Conservation (phyloP, 1,284 basidiomycete genomes). For the Heterobasidion parviporum region DNA sequence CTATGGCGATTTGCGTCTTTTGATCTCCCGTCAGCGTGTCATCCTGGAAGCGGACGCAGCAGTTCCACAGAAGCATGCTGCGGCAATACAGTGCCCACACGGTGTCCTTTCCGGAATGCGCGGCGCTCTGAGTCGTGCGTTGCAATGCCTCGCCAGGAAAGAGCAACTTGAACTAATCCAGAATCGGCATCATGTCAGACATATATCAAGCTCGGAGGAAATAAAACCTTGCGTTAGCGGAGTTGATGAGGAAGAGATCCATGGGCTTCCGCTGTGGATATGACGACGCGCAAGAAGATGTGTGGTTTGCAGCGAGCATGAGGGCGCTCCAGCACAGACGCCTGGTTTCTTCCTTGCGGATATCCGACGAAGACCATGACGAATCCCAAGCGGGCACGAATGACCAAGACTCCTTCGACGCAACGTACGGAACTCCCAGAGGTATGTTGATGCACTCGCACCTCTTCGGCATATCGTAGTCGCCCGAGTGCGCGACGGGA, state of each 20-base stretch:
- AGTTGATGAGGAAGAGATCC: constrained; percentile 49
- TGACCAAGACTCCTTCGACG: constrained; percentile 26
- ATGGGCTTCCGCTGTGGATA: constrained; percentile 38
- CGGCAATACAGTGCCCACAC: constrained; percentile 75
- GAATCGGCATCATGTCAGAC: constrained; percentile 20
- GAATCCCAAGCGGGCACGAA: constrained; percentile 55
- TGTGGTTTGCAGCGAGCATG: constrained; percentile 54
- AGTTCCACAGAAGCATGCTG: constrained; percentile 70
- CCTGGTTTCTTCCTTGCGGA: constrained; percentile 59
- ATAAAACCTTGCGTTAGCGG: constrained; percentile 41
- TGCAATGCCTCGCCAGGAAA: constrained; percentile 58
- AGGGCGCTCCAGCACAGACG: constrained; percentile 69
- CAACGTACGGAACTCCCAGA: constrained; percentile 20
- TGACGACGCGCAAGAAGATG: constrained; percentile 58
- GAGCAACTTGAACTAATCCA: constrained; percentile 39
- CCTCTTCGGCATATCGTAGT: constrained; percentile 22
- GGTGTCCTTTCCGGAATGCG: constrained; percentile 56
- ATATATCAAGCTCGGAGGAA: not conserved
- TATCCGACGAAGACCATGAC: constrained; percentile 42
- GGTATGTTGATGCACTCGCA: constrained; percentile 44
- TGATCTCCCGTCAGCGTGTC: constrained; percentile 36
- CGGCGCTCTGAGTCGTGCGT: constrained; percentile 31
- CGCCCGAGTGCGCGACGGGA: constrained; percentile 24
- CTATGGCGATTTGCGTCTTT: constrained; percentile 49
- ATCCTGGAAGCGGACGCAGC: constrained; percentile 43